Conservation (phyloP, 306 rosid species). For the Vigna trinervia region DNA sequence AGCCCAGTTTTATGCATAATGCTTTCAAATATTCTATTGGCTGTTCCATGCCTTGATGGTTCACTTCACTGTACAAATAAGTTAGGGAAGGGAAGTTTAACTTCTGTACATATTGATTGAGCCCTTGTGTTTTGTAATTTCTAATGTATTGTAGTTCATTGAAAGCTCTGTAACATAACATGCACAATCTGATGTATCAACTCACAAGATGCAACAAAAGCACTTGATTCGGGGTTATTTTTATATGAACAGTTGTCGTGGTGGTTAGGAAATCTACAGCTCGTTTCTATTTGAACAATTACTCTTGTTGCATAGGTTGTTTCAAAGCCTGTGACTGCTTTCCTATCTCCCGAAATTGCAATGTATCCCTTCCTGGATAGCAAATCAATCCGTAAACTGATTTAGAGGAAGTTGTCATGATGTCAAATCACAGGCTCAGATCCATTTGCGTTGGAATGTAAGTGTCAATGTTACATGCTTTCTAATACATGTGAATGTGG, state of each 20-base stretch:
- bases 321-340: not conserved
- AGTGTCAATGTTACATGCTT: not conserved
- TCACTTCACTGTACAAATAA: conserved; percentile 16
- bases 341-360: conserved; percentile 3
- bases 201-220: not conserved
- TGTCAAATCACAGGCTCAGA: conserved; percentile 4
- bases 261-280: not conserved
- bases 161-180: not conserved
- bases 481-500: not conserved
- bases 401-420: conserved; percentile 9
- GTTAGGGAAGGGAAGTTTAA: conserved; percentile 29
- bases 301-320: not conserved
- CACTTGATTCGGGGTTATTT: not conserved
- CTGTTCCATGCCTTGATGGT: conserved; percentile 28
- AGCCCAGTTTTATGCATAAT: conserved; percentile 29
- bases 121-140: not conserved
- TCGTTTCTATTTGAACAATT: conserved; percentile 22
- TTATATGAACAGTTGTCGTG: not conserved
- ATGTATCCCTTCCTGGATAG: conserved; percentile 3
- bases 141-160: conserved; percentile 18
- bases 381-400: not conserved
- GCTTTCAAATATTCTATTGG: not conserved
- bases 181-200: conserved; percentile 21
- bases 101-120: not conserved
- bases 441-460: not conserved